Conservation (phyloP, 352 stramenopile genomes). For the Phytophthora sp. region DNA sequence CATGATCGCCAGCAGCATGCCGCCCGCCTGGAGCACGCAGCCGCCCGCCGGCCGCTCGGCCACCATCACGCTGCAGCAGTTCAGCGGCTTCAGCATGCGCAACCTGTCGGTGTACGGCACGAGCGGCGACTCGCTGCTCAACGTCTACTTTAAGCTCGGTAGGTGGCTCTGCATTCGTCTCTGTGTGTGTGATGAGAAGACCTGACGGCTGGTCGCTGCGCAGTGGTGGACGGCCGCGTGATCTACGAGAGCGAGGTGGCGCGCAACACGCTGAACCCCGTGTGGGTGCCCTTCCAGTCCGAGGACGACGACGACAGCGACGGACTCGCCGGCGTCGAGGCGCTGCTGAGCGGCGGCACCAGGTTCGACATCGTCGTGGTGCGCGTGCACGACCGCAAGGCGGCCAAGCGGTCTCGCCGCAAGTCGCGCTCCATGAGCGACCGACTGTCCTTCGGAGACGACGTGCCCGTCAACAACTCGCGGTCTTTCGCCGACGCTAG, state of each 20-base stretch:
- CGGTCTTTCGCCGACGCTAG: conserved; percentile 44
- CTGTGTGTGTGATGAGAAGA: not conserved
- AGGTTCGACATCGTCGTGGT: conserved; percentile 75
- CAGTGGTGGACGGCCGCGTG: conserved; percentile 70
- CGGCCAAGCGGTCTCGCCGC: conserved; percentile 45
- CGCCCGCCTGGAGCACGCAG: conserved; percentile 34
- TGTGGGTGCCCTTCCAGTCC: conserved; percentile 83
- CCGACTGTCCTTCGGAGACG: conserved; percentile 45
- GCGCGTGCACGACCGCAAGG: conserved; percentile 55
- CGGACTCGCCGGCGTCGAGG: conserved; percentile 34
- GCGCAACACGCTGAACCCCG: conserved; percentile 74
- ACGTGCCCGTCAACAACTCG: conserved; percentile 51
- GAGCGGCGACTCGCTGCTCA: conserved; percentile 51
- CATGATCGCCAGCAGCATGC: conserved; percentile 27
- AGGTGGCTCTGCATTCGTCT: conserved; percentile 1
- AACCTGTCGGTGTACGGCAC: conserved; percentile 69
- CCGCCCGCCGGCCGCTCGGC: conserved; percentile 27
- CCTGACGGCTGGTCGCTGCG: not conserved
- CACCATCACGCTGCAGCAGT: conserved; percentile 73
- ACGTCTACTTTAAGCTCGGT: conserved; percentile 84
- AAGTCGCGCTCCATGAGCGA: conserved; percentile 57
- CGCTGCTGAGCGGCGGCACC: conserved; percentile 55
- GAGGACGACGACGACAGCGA: conserved; percentile 38
- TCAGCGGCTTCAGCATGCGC: conserved; percentile 79
- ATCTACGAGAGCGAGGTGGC: conserved; percentile 81